Evolutionary conservation across 768 basidiomycete species (phyloP), one percentile per base, ranked within the genome.

Genomic region (Xerocomellus amylosporus): DNA sequence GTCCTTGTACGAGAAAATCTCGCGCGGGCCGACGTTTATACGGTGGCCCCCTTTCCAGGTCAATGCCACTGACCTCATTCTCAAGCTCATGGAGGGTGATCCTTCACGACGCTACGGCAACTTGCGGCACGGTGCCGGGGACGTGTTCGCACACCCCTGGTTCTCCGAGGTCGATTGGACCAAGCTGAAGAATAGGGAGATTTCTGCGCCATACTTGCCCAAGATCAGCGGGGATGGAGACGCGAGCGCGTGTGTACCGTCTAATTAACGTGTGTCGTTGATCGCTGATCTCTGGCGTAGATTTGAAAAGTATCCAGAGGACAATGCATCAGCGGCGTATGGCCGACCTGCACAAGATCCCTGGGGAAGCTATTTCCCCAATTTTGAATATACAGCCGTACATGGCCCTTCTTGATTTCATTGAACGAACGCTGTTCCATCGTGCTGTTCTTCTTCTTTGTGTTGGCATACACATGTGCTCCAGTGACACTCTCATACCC

Each of bases 101-200:
- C 85, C 94, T 4, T 87, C 87, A 15, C 86, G 88, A 66, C 85
- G 96, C 12, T 88, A 91, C 59, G 96, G 96, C 0, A 98, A 98
- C 73, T 67, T 98, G 74, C 79, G 79, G 47, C 84, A 93, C 62
- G 96, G 94, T 19, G 88, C 87, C 7, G 87, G 85, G 30, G 96
- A 98, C 70, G 93, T 98, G 33, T 95, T 95, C 69, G 82, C 84
- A 17, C 96, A 98, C 69, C 82, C 83, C 3, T 98, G 95, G 95
- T 98, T 98, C 68, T 77, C 82, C 39, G 94, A 98, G 73, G 94
- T 98, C 20, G 88, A 93, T 59, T 98, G 94, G 94, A 80, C 80
- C 45, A 86, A 84, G 71, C 73, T 98, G 49, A 81, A 79, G 63
- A 78, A 79, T 45, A 78, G 93, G 61, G 93, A 98, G 65, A 98